Conservation (phyloP, 2,329 filamentous ascomycete genomes). For the Curvularia verruculosa region DNA sequence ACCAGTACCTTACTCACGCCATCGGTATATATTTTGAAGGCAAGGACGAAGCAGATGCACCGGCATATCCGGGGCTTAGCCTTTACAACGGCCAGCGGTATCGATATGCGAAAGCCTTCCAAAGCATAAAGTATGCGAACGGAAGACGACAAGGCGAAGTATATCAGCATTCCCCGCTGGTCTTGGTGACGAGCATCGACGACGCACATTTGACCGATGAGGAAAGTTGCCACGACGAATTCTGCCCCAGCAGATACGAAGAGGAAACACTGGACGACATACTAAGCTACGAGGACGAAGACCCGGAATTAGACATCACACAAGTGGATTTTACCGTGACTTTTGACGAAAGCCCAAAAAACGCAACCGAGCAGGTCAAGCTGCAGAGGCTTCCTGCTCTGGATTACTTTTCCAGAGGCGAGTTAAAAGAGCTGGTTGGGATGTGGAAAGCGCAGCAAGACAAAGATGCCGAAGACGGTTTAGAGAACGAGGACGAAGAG, state of each 20-base stretch:
- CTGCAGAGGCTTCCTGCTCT: neutral
- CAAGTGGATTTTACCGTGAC: neutral
- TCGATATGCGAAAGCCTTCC: constrained; percentile 9
- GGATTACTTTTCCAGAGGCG: neutral
- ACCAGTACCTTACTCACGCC: neutral
- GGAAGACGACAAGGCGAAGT: neutral
- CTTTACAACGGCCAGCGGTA: neutral
- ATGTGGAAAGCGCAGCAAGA: constrained; percentile 3
- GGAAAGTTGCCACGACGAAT: neutral
- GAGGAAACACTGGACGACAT: neutral
- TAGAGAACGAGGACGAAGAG: neutral
- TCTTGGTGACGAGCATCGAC: constrained; percentile 1
- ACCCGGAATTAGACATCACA: neutral
- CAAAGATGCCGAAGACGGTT: neutral
- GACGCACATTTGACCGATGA: constrained; percentile 6
- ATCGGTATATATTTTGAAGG: constrained; percentile 7
- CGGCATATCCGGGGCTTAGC: constrained; percentile 24
- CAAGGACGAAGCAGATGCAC: constrained; percentile 8
- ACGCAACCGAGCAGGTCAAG: neutral
- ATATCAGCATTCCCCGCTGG: constrained; percentile 7
- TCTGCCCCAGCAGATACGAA: neutral
- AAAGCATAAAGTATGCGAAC: neutral
- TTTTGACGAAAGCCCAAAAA: neutral
- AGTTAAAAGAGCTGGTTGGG: neutral
- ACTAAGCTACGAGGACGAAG: neutral